Base-by-base conservation (phyloP, 495 filamentous ascomycete genomes). In the Tuber magnatum region DNA sequence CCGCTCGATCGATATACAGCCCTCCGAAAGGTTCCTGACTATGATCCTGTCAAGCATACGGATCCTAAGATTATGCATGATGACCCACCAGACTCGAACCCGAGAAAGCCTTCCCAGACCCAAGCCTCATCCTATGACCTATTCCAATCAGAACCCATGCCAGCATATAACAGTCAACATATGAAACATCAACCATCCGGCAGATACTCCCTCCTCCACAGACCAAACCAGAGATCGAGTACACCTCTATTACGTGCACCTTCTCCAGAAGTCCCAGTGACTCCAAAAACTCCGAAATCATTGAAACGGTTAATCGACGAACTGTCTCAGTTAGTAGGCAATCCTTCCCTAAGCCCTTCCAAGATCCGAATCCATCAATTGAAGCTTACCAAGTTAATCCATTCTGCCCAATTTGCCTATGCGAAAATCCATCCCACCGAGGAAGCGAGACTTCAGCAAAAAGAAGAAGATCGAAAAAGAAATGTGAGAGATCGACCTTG, bases 351-450 rank as follows among this genome's bases (percentile, higher is more conserved):
- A 3, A 40, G 39, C 7, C 39, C 39, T 3, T 40, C 39, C 2
- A 40, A 40, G 7, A 73, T 39, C 1, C 35, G 32, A 73, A n/a
- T 73, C 3, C 46, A 73, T 73, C 18, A 51, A 2, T 65, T 12
- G 12, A 73, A 73, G n/a, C 56, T 73, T 42, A n/a, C 51, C 20
- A 68, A 73, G 28, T 42, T 73, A 5, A 65, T 73, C 12, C 46
- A 24, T 24, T 51, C 46, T 1, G 22, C 2, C 3, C 46, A 51
- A 8, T 72, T 46, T 72, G 42, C 71, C 7, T n/a, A 72, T 61
- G 42, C 71, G 61, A 73, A 73, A n/a, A 56, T 73, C 22, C 71
- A 73, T 9, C 41, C 70, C 4, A 7, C 61, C 0, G 41, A 43
- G 3, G 40, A 56, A 35, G 41, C 61, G 8, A 2, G 73, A 42